Evolutionary conservation across 1,139 yeast genomes (phyloP).

Genomic region (Geotrichum restrictum): DNA sequence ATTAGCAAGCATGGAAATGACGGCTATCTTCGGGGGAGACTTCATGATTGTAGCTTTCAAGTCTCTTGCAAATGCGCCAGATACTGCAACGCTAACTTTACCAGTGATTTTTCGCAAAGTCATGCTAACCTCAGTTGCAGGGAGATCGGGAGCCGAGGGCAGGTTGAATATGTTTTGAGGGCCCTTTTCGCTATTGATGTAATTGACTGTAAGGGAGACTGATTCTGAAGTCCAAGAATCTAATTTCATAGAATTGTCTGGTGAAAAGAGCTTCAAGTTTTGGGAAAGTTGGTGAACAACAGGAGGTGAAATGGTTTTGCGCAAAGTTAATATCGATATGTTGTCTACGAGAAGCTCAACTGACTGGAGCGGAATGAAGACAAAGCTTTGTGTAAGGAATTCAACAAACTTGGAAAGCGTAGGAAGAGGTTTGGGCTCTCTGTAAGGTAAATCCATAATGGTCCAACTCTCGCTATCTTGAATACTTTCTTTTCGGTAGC

Average conservation of each 20-base stretch:
- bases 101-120: constrained; percentile 37
- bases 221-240: constrained; percentile 31
- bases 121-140: constrained; percentile 34
- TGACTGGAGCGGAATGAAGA: constrained; percentile 36
- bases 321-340: constrained; percentile 31
- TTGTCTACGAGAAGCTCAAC: constrained; percentile 37
- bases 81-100: constrained; percentile 32
- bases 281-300: constrained; percentile 30
- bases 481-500: constrained; percentile 33
- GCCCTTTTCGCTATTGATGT: constrained; percentile 39
- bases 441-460: constrained; percentile 40
- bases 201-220: constrained; percentile 35
- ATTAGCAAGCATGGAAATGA: constrained; percentile 36
- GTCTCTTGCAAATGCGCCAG: constrained; percentile 34
- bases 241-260: constrained; percentile 31
- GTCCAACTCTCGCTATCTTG: constrained; percentile 36
- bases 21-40: constrained; percentile 41
- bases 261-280: constrained; percentile 30
- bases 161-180: constrained; percentile 32
- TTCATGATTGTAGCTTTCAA: constrained; percentile 43
- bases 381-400: constrained; percentile 41
- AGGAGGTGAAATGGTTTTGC: constrained; percentile 32
- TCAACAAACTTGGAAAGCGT: constrained; percentile 38
- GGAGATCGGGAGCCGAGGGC: constrained; percentile 36
- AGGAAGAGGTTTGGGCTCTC: constrained; percentile 33